phyloP scores from a whole-genome alignment of 1,284 basidiomycete species.

The Ceratobasidium sp. region DNA sequence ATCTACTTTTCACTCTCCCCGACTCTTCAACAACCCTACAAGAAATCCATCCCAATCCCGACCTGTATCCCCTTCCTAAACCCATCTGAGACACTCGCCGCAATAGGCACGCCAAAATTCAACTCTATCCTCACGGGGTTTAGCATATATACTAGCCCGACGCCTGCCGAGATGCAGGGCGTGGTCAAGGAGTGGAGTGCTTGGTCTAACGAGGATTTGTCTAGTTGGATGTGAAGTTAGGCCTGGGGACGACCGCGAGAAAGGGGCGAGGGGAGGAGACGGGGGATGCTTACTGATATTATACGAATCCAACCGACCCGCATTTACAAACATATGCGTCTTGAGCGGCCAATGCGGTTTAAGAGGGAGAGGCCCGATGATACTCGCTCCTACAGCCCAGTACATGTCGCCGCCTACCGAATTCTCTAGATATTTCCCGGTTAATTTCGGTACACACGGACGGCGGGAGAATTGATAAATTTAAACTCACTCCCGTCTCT shows the following conservation, averaged over 20 bases:
- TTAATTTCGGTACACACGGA: too few relatives aligned
- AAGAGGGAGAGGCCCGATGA: constrained; percentile 83
- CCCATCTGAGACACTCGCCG: constrained; percentile 82
- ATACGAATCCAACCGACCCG: constrained; percentile 82
- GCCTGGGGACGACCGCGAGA: background rate
- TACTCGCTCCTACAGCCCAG: constrained; percentile 85
- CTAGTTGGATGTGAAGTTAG: constrained; percentile 52
- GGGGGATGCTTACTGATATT: constrained; percentile 71
- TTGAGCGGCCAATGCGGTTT: constrained; percentile 92
- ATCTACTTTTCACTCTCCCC: too few relatives aligned
- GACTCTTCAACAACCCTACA: constrained; percentile 55
- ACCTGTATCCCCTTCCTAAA: constrained; percentile 87
- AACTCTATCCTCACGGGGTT: constrained; percentile 89
- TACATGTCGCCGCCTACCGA: constrained; percentile 91
- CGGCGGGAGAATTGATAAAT: too few relatives aligned
- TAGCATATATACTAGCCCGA: constrained; percentile 93
- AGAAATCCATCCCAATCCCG: constrained; percentile 90
- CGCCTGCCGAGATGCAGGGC: constrained; percentile 83
- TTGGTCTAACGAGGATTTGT: constrained; percentile 60
- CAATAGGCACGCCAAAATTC: constrained; percentile 92
- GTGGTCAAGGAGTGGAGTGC: constrained; percentile 59
- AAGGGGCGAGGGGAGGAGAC: constrained; percentile 1
- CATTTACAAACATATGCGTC: constrained; percentile 87
- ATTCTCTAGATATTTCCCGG: constrained; percentile 61
- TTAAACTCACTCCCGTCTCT: constrained; percentile 78